Percentiles rank a stretch among this genome's conserved stretches.
phyloP scores from a whole-genome alignment of 495 filamentous ascomycete genomes.

The Aspergillus diversus region DNA sequence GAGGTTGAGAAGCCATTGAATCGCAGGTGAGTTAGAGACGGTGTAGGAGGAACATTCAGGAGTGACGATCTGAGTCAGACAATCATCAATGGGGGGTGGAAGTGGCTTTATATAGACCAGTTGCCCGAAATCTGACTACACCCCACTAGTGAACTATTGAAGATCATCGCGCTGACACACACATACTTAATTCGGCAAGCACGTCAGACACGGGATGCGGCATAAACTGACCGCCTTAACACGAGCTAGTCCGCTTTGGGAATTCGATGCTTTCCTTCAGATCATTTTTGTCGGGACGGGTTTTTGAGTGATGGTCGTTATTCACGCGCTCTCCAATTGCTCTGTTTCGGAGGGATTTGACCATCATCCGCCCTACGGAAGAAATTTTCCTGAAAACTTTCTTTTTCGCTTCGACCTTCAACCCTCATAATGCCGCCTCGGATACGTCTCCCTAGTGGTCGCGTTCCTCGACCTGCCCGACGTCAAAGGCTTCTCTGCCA shows the following conservation, averaged over 20 bases:
- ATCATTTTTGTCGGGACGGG: slow-evolving; percentile 22
- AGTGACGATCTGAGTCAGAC: slow-evolving; percentile 3
- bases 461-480: slow-evolving; percentile 34
- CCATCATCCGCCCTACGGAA: not conserved
- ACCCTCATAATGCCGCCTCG: slow-evolving; percentile 51
- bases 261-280: slow-evolving; percentile 23
- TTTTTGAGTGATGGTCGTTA: slow-evolving; percentile 9
- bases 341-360: slow-evolving; percentile 3
- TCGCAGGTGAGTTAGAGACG: not conserved
- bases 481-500: slow-evolving; percentile 40
- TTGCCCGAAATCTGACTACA: not conserved
- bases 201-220: slow-evolving; percentile 12
- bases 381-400: slow-evolving; percentile 1
- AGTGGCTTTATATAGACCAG: slow-evolving; percentile 11
- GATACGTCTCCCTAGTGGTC: slow-evolving; percentile 39
- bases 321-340: slow-evolving; percentile 22
- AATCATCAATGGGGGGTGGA: not conserved
- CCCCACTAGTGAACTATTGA: slow-evolving; percentile 4
- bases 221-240: slow-evolving; percentile 34
- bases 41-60: not conserved
- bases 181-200: slow-evolving; percentile 8
- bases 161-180: slow-evolving; percentile 17
- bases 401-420: slow-evolving; percentile 5
- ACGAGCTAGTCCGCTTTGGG: slow-evolving; percentile 26
- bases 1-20: slow-evolving; percentile 26